Percentiles rank a stretch among this genome's conserved stretches.
These are phyloP conservation scores for Calonectria naviculata DNA, from an alignment of 2,329 filamentous ascomycete genomes.

Conservation along the genomic window DNA sequence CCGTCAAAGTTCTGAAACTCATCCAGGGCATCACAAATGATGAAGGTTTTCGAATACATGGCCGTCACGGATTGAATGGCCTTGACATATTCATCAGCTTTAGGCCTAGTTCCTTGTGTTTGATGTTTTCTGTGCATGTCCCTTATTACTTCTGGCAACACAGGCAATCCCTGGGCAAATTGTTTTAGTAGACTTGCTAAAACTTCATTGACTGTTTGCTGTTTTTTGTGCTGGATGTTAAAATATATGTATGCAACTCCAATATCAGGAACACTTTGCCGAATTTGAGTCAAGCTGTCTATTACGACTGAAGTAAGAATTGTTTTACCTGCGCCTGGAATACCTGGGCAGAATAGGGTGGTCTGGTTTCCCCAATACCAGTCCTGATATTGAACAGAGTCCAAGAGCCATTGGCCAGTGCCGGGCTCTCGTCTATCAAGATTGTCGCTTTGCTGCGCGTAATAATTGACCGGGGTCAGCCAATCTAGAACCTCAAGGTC, in stretches of 20 bases:
- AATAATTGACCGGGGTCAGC: neutral
- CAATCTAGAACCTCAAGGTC: neutral
- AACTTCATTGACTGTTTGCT: neutral
- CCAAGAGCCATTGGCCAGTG: neutral
- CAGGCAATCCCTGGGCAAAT: neutral
- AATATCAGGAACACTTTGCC: neutral
- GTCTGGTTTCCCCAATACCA: neutral
- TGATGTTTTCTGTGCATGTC: neutral
- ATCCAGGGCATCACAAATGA: constrained; percentile 40
- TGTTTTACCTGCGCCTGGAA: neutral
- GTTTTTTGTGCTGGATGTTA: neutral
- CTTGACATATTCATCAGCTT: neutral
- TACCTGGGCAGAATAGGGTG: neutral
- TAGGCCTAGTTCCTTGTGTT: neutral
- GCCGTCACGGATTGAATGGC: neutral
- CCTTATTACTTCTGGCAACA: neutral
- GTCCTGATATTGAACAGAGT: neutral
- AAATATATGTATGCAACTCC: neutral
- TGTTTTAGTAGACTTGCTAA: neutral
- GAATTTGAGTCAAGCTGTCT: neutral
- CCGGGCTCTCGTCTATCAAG: neutral
- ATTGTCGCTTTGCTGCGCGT: neutral
- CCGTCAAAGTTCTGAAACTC: constrained; percentile 17
- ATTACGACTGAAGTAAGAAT: neutral
- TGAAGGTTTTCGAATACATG: constrained; percentile 16